Percentiles rank a stretch among this genome's conserved stretches.
phyloP scores from a whole-genome alignment of 306 rosid species.

The Lagenaria siceraria region DNA sequence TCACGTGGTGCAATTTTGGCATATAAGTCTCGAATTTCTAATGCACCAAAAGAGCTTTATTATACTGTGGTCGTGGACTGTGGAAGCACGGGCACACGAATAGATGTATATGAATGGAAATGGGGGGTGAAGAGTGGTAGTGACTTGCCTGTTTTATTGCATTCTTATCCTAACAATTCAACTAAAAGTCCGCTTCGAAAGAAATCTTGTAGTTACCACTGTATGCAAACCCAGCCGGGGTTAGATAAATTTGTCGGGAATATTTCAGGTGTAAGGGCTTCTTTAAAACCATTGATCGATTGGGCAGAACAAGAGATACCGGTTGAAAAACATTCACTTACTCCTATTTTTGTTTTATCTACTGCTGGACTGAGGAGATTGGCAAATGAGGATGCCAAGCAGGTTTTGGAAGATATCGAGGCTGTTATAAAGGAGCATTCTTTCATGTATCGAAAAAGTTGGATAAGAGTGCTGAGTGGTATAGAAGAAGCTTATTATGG shows the following conservation, averaged over 20 bases:
- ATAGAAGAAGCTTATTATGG: slow-evolving; percentile 83
- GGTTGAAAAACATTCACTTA: slow-evolving; percentile 21
- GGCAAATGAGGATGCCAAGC: slow-evolving; percentile 19
- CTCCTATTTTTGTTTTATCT: slow-evolving; percentile 62
- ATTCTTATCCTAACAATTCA: slow-evolving; percentile 43
- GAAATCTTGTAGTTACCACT: slow-evolving; percentile 55
- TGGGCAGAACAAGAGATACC: slow-evolving; percentile 60
- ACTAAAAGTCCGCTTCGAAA: slow-evolving; percentile 31
- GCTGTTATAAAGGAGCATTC: slow-evolving; percentile 34
- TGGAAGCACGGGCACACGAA: slow-evolving; percentile 74
- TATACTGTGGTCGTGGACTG: slow-evolving; percentile 72
- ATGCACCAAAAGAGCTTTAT: slow-evolving; percentile 22
- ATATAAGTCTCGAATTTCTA: slow-evolving; percentile 10
- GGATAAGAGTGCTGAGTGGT: slow-evolving; percentile 83
- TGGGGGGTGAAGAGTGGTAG: slow-evolving; percentile 7
- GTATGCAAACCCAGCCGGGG: slow-evolving; percentile 81
- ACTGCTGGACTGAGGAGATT: slow-evolving; percentile 76
- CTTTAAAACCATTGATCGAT: slow-evolving; percentile 57
- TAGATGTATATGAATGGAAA: slow-evolving; percentile 56
- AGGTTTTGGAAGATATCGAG: slow-evolving; percentile 42
- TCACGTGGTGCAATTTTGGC: slow-evolving; percentile 35
- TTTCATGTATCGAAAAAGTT: slow-evolving; percentile 35
- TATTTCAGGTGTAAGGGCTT: slow-evolving; percentile 39
- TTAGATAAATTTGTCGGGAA: slow-evolving; percentile 59
- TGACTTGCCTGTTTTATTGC: slow-evolving; percentile 43